Evolutionary conservation across 805 yeast genomes (phyloP), one percentile per base, ranked within the genome.

Genomic region (Metschnikowia cubensis): DNA sequence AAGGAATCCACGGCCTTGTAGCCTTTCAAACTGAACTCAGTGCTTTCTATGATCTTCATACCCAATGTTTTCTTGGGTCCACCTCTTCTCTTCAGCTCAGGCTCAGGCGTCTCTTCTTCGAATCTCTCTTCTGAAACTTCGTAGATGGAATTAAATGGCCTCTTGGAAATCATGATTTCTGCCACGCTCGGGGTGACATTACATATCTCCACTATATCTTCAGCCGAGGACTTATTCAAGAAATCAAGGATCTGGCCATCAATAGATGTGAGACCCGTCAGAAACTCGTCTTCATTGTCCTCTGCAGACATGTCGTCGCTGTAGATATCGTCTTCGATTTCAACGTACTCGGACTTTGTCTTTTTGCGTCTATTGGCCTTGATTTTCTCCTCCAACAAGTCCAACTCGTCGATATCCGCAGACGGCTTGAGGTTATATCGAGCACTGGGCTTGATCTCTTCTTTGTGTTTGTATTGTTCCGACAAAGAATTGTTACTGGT

Each of bases 1-100:
- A 94, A 73, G n/a, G 95, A 85, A 59, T 92, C 98, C 40, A 94
- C 96, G 0, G 99, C 98, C 53, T 84, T 85, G 65, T 94, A 94
- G 4, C 98, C 98, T 59, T 83, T 81, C 54, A 94, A 74, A 14
- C 89, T 85, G 54, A 77, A 71, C 42, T 80, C 79, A 4, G 91
- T 79, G 36, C 80, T 84, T 56, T 85, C 92, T 20, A 89, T 79
- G 44, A 89, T 76, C 61, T 81, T 80, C 58, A 85, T 85, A 10
- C 97, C 96, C 42, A 81, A 80, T 4, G 85, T 74, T 52, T 71
- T 70, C 25, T 75, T 72, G 34, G 73, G 70, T 11, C 39, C 39
- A 42, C 37, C 37, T 32, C 47, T 47, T 70, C 71, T 49, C 64
- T 67, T 48, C 63, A 80, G 82, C 49, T 54, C 54, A 1, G 56